These are phyloP conservation scores for Chlorella sp. DNA, from an alignment of 139 green algal genomes.

Conservation along the genomic window DNA sequence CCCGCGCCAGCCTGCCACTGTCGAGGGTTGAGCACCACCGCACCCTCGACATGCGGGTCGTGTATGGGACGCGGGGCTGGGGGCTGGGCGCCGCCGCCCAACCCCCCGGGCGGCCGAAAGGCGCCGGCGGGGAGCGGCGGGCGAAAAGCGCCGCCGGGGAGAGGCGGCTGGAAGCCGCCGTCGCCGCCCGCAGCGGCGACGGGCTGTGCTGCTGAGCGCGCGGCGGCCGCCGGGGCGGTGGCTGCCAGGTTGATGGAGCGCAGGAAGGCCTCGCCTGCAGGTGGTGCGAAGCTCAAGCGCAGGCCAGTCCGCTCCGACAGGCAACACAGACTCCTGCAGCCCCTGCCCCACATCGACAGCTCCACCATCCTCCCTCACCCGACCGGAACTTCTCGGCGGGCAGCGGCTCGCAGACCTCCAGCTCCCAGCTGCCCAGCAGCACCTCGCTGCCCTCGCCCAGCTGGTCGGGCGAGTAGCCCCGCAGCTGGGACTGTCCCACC, in stretches of 20 bases:
- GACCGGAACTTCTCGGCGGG: conserved; percentile 52
- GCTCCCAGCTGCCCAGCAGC: conserved; percentile 56
- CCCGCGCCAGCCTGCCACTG: conserved; percentile 52
- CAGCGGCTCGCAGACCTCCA: conserved; percentile 60
- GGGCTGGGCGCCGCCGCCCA: background rate
- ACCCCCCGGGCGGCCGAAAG: background rate
- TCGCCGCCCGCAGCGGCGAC: background rate
- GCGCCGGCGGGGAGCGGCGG: background rate
- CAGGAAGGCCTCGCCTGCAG: conserved; percentile 22
- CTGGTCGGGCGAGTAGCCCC: conserved; percentile 29
- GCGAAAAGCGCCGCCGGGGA: background rate
- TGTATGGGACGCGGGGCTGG: conserved; percentile 40
- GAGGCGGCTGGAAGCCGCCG: background rate
- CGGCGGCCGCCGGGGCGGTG: background rate
- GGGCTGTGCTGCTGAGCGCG: background rate
- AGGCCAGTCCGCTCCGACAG: background rate
- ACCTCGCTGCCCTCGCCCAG: conserved; percentile 46
- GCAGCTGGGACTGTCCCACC: conserved; percentile 54
- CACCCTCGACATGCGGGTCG: conserved; percentile 49
- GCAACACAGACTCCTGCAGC: background rate
- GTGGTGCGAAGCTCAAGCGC: no score
- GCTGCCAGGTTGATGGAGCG: background rate
- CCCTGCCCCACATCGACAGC: background rate
- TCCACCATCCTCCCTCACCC: background rate
- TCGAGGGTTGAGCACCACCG: conserved; percentile 66